Percentiles rank a stretch among this genome's conserved stretches.
Evolutionary conservation across 1,284 basidiomycete species (phyloP).

Genomic region (Cryptococcus floricola): DNA sequence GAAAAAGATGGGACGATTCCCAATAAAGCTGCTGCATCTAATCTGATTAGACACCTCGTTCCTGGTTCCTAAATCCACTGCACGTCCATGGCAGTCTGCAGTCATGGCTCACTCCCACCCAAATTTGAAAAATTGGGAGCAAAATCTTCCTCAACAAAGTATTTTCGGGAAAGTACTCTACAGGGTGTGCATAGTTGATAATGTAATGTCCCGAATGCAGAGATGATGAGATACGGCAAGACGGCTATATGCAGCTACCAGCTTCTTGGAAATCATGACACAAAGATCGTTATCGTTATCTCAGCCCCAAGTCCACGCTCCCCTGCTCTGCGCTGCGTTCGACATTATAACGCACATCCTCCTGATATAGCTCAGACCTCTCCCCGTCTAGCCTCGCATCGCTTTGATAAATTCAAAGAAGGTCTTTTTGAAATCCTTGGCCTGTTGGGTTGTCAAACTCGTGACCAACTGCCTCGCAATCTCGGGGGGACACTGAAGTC

Average conservation of each 20-base stretch:
- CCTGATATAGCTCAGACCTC: background rate
- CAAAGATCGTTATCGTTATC: background rate
- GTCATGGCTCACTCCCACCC: no score
- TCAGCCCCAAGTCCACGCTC: background rate
- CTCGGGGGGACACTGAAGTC: conserved; percentile 78
- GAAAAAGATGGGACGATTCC: no score
- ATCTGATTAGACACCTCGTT: no score
- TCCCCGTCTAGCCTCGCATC: conserved; percentile 23
- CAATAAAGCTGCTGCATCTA: no score
- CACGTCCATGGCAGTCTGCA: no score
- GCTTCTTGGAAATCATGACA: background rate
- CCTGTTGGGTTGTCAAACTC: conserved; percentile 71
- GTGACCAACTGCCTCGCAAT: conserved; percentile 73
- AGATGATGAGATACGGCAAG: background rate
- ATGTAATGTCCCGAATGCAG: background rate
- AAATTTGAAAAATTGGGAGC: no score
- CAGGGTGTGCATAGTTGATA: no score
- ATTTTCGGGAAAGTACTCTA: no score
- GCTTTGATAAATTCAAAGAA: conserved; percentile 67
- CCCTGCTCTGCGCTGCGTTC: background rate
- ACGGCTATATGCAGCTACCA: conserved; percentile 1
- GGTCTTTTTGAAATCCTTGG: conserved; percentile 81
- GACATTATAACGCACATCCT: background rate
- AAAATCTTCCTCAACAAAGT: no score
- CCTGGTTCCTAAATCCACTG: no score